Conservation (phyloP, 192 early-diverging fungal genomes). For the Gonapodya sp. region DNA sequence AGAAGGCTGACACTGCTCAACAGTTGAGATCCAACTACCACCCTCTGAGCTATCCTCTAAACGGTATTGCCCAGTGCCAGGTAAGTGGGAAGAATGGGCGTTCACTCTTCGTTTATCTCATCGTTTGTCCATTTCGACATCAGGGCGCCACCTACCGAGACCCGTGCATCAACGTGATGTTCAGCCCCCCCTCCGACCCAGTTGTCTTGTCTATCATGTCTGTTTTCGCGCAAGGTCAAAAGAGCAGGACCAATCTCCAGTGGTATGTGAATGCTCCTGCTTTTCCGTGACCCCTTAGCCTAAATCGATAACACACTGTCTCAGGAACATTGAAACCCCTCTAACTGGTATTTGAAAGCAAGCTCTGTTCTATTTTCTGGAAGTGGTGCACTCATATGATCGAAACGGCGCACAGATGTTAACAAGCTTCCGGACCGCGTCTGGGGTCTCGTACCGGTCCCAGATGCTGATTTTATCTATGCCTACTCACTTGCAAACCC, state of each 20-base stretch:
- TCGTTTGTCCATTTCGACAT: constrained; percentile 18
- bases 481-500: constrained; percentile 55
- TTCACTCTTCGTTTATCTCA: too few species aligned
- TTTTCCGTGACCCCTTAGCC: neutral
- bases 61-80: constrained; percentile 28
- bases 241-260: neutral
- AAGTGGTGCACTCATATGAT: constrained; percentile 12
- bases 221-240: neutral
- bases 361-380: constrained; percentile 15
- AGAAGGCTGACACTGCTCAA: constrained; percentile 28
- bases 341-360: constrained; percentile 18
- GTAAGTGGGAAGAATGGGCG: neutral
- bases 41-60: constrained; percentile 27
- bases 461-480: constrained; percentile 51
- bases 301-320: neutral
- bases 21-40: constrained; percentile 18
- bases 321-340: constrained; percentile 19
- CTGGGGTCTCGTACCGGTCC: constrained; percentile 44
- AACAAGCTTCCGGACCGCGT: constrained; percentile 18
- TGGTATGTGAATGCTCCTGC: neutral
- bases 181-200: constrained; percentile 30
- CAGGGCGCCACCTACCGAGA: constrained; percentile 29
- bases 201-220: neutral
- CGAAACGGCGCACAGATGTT: constrained; percentile 19
- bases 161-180: constrained; percentile 55